Conservation (phyloP, 306 rosid species). For the Purshia tridentata region DNA sequence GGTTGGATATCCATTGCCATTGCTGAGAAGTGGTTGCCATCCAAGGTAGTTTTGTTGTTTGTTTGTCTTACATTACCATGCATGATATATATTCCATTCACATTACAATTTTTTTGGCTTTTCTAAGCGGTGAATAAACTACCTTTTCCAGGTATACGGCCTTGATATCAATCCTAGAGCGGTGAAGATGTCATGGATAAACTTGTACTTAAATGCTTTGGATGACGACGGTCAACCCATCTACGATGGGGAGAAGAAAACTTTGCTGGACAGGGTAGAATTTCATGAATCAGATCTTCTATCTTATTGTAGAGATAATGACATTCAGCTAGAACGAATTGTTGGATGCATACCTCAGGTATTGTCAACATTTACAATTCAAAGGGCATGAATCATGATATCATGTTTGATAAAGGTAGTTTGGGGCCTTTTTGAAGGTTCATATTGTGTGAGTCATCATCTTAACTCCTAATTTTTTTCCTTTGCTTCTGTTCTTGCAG, state of each 20-base stretch:
- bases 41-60: slow-evolving; percentile 45
- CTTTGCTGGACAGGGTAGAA: slow-evolving; percentile 90
- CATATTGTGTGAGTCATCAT: slow-evolving; percentile 1
- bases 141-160: slow-evolving; percentile 73
- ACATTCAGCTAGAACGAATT: slow-evolving; percentile 81
- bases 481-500: slow-evolving; percentile 44
- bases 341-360: slow-evolving; percentile 99
- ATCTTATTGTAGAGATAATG: slow-evolving; percentile 68
- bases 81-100: neutral
- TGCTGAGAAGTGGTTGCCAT: slow-evolving; percentile 92
- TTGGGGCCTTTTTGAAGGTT: neutral
- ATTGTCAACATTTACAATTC: slow-evolving; percentile 22
- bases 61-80: neutral
- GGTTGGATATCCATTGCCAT: slow-evolving; percentile 99
- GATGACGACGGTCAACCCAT: slow-evolving; percentile 76
- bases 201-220: slow-evolving; percentile 83
- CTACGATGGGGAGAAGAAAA: slow-evolving; percentile 72
- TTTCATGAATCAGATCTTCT: slow-evolving; percentile 94
- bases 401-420: neutral
- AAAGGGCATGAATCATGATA: neutral
- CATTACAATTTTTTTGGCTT: neutral
- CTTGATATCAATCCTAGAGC: slow-evolving; percentile 97
- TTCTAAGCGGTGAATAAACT: neutral
- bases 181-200: slow-evolving; percentile 81
- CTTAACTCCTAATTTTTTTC: neutral